phyloP scores from a whole-genome alignment of 2,329 filamentous ascomycete species.

The Dichotomopilus funicola region DNA sequence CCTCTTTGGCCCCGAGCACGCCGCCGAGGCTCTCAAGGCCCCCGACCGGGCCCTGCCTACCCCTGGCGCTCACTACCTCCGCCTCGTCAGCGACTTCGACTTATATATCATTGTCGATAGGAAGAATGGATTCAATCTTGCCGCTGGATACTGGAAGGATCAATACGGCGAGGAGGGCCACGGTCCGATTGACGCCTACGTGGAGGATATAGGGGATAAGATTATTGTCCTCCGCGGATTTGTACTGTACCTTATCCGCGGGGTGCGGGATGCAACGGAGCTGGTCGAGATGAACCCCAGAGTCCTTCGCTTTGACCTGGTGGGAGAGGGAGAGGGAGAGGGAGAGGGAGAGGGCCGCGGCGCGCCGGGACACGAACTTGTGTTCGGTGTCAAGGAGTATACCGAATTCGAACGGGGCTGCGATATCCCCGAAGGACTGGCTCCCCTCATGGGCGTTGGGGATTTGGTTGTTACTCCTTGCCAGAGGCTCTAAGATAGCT shows the following conservation, averaged over 20 bases:
- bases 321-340: neutral
- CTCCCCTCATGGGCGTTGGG: neutral
- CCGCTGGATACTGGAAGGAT: neutral
- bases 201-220: neutral
- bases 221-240: neutral
- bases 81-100: neutral
- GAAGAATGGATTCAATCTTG: neutral
- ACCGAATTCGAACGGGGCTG: neutral
- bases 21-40: neutral
- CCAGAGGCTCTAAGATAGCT: neutral
- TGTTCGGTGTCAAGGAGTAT: constrained; percentile 1
- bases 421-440: neutral
- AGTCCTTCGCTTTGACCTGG: neutral
- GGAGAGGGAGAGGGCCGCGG: neutral
- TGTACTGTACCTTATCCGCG: neutral
- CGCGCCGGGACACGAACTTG: neutral
- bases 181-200: neutral
- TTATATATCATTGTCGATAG: neutral
- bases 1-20: neutral
- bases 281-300: neutral
- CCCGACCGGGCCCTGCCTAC: neutral
- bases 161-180: neutral
- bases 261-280: neutral
- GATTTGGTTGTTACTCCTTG: neutral
- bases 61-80: neutral